phyloP scores from a whole-genome alignment of 2,329 filamentous ascomycete species.

The Juglanconis sp. region DNA sequence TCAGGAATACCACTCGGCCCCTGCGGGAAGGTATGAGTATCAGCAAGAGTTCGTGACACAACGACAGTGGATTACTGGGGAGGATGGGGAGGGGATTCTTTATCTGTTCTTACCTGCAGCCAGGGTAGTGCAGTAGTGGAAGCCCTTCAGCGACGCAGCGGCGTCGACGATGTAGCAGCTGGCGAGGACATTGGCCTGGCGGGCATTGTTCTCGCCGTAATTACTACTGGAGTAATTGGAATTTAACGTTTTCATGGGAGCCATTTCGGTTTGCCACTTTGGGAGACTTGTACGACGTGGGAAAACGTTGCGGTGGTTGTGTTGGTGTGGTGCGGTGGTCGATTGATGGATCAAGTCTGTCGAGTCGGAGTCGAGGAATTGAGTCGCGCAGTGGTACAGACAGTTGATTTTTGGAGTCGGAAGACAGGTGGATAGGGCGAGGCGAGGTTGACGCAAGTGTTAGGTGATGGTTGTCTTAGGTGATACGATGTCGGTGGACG shows the following conservation, averaged over 20 bases:
- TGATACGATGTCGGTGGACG: not conserved
- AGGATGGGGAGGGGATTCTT: not conserved
- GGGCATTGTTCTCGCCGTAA: slow-evolving; percentile 66
- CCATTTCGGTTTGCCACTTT: slow-evolving; percentile 45
- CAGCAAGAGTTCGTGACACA: not conserved
- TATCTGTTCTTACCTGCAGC: slow-evolving; percentile 60
- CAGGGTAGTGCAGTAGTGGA: slow-evolving; percentile 95
- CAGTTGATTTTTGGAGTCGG: not conserved
- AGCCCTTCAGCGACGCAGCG: slow-evolving; percentile 70
- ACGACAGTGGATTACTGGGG: slow-evolving; percentile 14
- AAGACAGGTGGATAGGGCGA: too few species aligned
- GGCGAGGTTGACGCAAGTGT: not conserved
- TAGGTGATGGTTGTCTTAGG: not conserved
- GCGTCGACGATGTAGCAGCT: slow-evolving; percentile 85
- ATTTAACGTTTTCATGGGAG: slow-evolving; percentile 69
- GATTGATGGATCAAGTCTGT: not conserved
- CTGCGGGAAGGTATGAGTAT: slow-evolving; percentile 34
- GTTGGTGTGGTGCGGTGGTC: too few species aligned
- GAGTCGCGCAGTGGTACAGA: not conserved
- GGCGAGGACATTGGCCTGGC: slow-evolving; percentile 75
- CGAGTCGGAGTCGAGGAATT: not conserved
- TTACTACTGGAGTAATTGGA: slow-evolving; percentile 73
- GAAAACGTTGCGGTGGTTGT: not conserved
- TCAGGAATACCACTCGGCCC: slow-evolving; percentile 94
- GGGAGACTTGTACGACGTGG: slow-evolving; percentile 6